Evolutionary conservation across 768 basidiomycete genomes (phyloP), one percentile per base, ranked within the genome.

Genomic region (Phylloporus sp.): DNA sequence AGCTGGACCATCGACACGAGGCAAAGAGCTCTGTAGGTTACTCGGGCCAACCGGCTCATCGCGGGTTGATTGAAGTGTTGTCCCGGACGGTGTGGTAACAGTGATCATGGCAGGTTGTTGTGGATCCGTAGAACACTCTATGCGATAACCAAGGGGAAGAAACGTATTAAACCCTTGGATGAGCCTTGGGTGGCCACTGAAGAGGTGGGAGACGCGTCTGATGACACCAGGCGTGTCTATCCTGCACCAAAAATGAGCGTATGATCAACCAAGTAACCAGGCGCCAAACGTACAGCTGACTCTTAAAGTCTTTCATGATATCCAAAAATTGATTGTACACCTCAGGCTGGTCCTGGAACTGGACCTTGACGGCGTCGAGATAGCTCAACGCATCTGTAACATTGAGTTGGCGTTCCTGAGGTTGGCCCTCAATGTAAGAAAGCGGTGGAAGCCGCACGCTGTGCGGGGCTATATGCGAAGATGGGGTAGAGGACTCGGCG

Each of bases 151-250:
- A 20, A 82, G 79, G 4, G 95, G 95, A 11, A 99, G 80, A 72
- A 98, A 99, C 0, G 94, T 97, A 72, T 97, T 98, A 79, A 99
- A 99, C 10, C 95, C 95, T 69, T 95, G 92, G 41, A 99, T 97
- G 54, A 99, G 86, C 6, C 75, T 66, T 0, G 91, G 91, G 62
- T 97, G 92, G 2, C 91, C 91, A 50, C 85, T 82, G 73, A 99
- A 98, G 23, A 99, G 83, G 44, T 85, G 81, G 1, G 95, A 95
- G 26, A 97, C 95, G 47, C 95, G 91, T 63, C 86, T 85, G 63
- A 99, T 99, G 42, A 99, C 95, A 32, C 93, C 94, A 0, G 95
- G 95, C 0, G 95, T 99, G 70, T 97, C 95, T 68, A 99, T 97
- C 32, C 95, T 95, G 65, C 20, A 29, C 29, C 15, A 26, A 28